A percentile compares a stretch with the other conserved stretches of the same genome.
phyloP scores from a whole-genome alignment of 495 filamentous ascomycete species.

The Daldinia loculata region DNA sequence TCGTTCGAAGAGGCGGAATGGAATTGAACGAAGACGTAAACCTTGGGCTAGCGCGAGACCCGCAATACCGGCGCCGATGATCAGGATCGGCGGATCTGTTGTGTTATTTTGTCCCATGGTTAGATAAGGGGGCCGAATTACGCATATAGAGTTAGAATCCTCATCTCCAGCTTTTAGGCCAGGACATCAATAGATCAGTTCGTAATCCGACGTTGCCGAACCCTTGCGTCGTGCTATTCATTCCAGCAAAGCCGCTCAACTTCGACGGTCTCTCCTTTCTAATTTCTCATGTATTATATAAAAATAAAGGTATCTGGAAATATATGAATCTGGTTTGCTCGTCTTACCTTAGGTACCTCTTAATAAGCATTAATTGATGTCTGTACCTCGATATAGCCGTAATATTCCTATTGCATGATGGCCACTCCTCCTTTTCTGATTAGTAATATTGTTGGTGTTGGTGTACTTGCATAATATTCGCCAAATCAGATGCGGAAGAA shows the following conservation, averaged over 20 bases:
- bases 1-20: slow-evolving; percentile 59
- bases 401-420: neutral
- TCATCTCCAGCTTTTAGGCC: too few relatives aligned
- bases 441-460: neutral
- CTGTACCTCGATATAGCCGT: neutral
- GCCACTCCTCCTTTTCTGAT: neutral
- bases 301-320: neutral
- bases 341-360: too few relatives aligned
- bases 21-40: slow-evolving; percentile 53
- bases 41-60: slow-evolving; percentile 59
- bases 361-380: neutral
- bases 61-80: slow-evolving; percentile 58
- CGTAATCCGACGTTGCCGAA: too few relatives aligned
- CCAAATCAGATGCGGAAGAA: neutral
- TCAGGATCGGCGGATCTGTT: slow-evolving; percentile 37
- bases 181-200: too few relatives aligned
- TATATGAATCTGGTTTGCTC: too few relatives aligned
- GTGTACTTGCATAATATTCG: neutral
- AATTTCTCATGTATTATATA: too few relatives aligned
- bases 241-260: too few relatives aligned
- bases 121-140: neutral
- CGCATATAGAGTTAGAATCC: too few relatives aligned
- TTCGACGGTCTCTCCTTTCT: too few relatives aligned
- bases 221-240: too few relatives aligned
- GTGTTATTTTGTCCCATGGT: neutral